Base-by-base conservation (phyloP, 2,329 filamentous ascomycete genomes). In the Fusarium sp. region DNA sequence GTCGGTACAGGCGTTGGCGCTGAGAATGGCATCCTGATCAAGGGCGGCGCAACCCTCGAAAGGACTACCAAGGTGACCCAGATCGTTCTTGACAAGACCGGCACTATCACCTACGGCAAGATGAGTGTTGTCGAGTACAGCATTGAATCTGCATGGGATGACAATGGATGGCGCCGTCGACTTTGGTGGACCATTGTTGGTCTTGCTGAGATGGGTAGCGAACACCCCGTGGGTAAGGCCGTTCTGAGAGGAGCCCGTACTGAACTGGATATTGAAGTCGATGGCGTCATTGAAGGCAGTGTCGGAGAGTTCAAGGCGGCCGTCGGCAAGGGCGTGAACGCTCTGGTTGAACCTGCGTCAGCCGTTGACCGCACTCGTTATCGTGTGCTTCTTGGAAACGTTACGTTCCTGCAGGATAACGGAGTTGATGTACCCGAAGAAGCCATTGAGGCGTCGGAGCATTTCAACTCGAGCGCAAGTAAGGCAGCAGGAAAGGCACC, bases 121-220 rank as follows among this genome's bases (percentile, higher is more conserved):
- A 98, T 99, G 95, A 97, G 90, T 71, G 95, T 98, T 20, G 93
- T 95, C 9, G 91, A 92, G 67, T 87, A 89, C 25, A 91, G 90
- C 59, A 87, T 96, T 39, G 89, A 90, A 35, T 84, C 90, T 9
- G 83, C 87, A 3, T 98, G 96, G 96, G 87, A 89, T 50, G 88
- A 88, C 27, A 92, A 88, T 66, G 90, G 93, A 35, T 90, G 89
- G 87, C 90, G 91, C 66, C 91, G 89, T 69, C 91, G 91, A 37
- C 87, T 97, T 5, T 99, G 96, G 96, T 99, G 97, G 97, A 91
- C 94, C n/a, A 89, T 98, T 70, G 91, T 99, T 66, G 97, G 95
- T 52, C 91, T 98, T n/a, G 93, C 96, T 1, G 97, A 99, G 85
- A 95, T 95, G 90, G 94, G 94, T 74, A 98, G 95, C 79, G 97